Evolutionary conservation across 2,329 filamentous ascomycete genomes (phyloP).

Genomic region (Tolypocladium album): DNA sequence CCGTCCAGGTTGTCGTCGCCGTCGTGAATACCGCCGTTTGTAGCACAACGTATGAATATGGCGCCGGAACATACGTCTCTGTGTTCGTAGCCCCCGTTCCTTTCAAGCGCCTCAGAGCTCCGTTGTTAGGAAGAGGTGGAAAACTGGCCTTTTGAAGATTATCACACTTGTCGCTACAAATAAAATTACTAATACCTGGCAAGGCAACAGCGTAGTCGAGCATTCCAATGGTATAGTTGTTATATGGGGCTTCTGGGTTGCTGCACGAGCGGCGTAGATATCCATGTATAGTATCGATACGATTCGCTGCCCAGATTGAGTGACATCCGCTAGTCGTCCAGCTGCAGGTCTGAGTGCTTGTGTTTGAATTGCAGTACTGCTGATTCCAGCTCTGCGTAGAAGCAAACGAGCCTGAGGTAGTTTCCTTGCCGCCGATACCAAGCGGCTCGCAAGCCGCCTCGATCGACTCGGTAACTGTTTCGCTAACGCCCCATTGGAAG

Average conservation of each 20-base stretch:
- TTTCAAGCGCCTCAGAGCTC: neutral
- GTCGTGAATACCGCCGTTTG: no score
- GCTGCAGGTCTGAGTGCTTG: neutral
- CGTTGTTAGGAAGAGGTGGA: neutral
- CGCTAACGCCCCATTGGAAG: neutral
- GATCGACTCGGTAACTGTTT: neutral
- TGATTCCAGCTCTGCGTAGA: conserved; percentile 43
- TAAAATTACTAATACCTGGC: neutral
- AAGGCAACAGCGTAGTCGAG: neutral
- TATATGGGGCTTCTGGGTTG: no score
- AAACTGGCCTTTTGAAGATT: neutral
- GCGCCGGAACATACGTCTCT: no score
- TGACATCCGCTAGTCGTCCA: neutral
- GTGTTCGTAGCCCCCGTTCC: neutral
- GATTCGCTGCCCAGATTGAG: neutral
- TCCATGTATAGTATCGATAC: neutral
- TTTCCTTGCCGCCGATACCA: no score
- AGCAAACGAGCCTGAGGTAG: conserved; percentile 20
- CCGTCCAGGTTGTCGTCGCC: no score
- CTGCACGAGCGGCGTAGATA: neutral
- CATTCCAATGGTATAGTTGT: neutral
- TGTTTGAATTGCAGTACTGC: conserved; percentile 9
- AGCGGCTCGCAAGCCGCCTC: no score
- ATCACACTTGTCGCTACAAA: neutral
- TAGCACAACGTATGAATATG: no score